These are phyloP conservation scores for Raphidocelis subcapitata DNA, from an alignment of 139 green algal species.

Conservation along the genomic window DNA sequence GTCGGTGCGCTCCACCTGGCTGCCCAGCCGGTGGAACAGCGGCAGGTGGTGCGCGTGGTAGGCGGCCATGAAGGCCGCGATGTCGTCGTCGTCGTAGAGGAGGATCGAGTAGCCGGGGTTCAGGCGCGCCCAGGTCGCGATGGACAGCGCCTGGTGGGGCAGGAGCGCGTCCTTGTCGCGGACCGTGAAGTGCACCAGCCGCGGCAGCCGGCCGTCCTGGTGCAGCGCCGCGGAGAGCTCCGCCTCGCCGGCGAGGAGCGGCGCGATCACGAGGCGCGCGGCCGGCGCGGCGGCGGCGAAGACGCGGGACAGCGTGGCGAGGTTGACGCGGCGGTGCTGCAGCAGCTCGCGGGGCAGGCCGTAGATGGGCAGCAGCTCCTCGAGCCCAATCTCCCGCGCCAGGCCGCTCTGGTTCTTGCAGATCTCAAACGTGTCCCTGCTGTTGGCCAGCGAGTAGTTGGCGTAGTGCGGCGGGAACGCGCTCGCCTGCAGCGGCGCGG, in stretches of 20 bases:
- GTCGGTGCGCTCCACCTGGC: conserved; percentile 30
- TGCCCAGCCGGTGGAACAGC: conserved; percentile 16
- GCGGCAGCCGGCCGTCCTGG: conserved; percentile 4
- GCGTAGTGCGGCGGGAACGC: background rate
- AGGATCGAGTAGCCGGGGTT: conserved; percentile 32
- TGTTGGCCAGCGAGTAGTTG: conserved; percentile 14
- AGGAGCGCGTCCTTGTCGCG: conserved; percentile 22
- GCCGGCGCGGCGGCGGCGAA: conserved; percentile 7
- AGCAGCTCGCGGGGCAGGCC: conserved; percentile 15
- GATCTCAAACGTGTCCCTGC: conserved; percentile 26
- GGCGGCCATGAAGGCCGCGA: conserved; percentile 18
- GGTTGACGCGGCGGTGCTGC: background rate
- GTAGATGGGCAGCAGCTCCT: conserved; percentile 21
- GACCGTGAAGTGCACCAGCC: conserved; percentile 34
- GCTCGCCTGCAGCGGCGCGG: background rate
- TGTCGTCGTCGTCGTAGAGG: conserved; percentile 31
- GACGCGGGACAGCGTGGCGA: conserved; percentile 10
- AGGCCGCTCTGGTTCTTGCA: conserved; percentile 4
- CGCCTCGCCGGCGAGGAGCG: conserved; percentile 26
- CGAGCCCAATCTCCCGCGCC: background rate
- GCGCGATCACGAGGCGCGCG: conserved; percentile 14
- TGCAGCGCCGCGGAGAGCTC: conserved; percentile 6
- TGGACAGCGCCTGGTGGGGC: conserved; percentile 29
- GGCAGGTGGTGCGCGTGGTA: conserved; percentile 25
- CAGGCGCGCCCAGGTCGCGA: conserved; percentile 26